Evolutionary conservation across 2,329 filamentous ascomycete species (phyloP), one percentile per base, ranked within the genome.

Genomic region (Byssochlamys sp.): DNA sequence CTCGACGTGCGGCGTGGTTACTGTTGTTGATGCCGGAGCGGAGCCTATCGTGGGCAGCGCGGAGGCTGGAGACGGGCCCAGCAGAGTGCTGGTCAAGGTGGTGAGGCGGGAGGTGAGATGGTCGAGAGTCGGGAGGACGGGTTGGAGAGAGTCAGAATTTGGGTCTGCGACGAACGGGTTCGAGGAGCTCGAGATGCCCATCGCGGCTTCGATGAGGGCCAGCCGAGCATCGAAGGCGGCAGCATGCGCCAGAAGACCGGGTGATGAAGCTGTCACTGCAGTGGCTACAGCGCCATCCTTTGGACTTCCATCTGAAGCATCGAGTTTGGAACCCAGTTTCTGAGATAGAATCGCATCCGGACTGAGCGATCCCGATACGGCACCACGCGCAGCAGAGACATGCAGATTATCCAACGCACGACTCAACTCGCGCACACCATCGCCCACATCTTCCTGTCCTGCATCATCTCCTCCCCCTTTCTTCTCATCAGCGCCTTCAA

Each of bases 141-240:
- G 89, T 57, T 83, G 63, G 68, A 75, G 62, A 53, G 71, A 62
- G 80, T 84, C 31, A 81, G 74, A 63, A 85, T 85, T 60, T 25
- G 69, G 69, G 33, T 71, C 68, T 26, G 68, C 63, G 52, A 75
- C 65, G 58, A 74, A 71, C 0, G 87, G 81, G 62, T 88, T 78
- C 10, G 84, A 81, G 0, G 85, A 84, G 25, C 86, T 85, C 48
- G 85, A 87, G 53, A 96, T 81, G 9, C 94, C 94, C 28, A 99
- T 81, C 1, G 86, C 83, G 63, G 85, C 85, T 76, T 99, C 94
- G 53, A 99, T 78, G 29, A 88, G 77, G 2, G 87, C 78, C 24
- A 99, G 82, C 4, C 94, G 84, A 29, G 84, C 81, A 69, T 97
- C 92, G 66, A 99, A 96, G 61, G 94, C 88, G 26, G 91, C 89